Percentiles rank a stretch among this genome's conserved stretches.
Conservation (phyloP, 2,329 filamentous ascomycete species). For the Sporothrix protearum region DNA sequence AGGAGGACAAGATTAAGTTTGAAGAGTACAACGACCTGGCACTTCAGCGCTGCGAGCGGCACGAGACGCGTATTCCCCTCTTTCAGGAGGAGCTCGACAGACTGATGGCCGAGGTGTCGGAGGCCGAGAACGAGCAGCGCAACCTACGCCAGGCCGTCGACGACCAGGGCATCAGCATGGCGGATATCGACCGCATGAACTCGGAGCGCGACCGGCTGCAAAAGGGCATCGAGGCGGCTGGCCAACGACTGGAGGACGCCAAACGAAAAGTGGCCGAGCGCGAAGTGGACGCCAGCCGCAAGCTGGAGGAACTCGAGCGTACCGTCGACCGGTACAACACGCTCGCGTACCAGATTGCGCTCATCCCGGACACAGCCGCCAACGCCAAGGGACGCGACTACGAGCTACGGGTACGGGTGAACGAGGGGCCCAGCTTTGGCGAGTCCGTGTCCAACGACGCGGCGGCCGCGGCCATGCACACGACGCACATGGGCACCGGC, state of each 20-base stretch:
- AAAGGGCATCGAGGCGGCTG: conserved; percentile 75
- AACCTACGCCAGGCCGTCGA: conserved; percentile 83
- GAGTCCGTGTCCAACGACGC: conserved; percentile 42
- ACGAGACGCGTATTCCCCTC: conserved; percentile 73
- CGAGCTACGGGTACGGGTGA: conserved; percentile 80
- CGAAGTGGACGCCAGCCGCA: conserved; percentile 79
- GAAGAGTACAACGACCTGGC: conserved; percentile 89
- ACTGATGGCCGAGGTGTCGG: conserved; percentile 67
- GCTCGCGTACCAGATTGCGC: conserved; percentile 84
- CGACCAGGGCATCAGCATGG: conserved; percentile 89
- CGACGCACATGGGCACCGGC: conserved; percentile 24
- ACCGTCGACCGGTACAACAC: conserved; percentile 91
- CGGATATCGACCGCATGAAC: conserved; percentile 99
- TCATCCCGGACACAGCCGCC: conserved; percentile 78
- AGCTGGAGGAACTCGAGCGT: conserved; percentile 88
- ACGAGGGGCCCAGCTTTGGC: conserved; percentile 72
- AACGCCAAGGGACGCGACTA: conserved; percentile 84
- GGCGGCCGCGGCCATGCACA: not conserved
- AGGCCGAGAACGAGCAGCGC: conserved; percentile 77
- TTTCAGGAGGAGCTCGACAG: conserved; percentile 85
- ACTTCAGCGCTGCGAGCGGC: conserved; percentile 81
- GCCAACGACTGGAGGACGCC: conserved; percentile 73
- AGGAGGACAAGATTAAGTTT: conserved; percentile 92
- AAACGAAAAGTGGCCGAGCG: conserved; percentile 80
- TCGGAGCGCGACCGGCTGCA: conserved; percentile 91